These are phyloP conservation scores for Earliella scabrosa DNA, from an alignment of 1,284 basidiomycete genomes.

Conservation along the genomic window DNA sequence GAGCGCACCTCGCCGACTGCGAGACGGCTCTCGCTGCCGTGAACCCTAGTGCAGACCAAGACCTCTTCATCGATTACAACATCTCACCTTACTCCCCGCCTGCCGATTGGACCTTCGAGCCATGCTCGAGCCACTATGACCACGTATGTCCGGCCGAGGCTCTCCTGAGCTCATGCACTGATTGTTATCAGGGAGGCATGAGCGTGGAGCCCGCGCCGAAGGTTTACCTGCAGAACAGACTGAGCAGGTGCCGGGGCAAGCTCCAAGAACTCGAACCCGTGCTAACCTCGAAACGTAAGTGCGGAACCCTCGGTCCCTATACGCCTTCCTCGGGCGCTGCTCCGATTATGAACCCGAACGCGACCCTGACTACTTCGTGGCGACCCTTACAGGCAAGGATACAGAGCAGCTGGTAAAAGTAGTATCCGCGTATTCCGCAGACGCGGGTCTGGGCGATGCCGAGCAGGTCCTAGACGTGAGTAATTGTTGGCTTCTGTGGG, in stretches of 20 bases:
- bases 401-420: constrained; percentile 55
- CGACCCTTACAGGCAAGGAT: constrained; percentile 53
- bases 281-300: constrained; percentile 65
- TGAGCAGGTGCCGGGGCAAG: constrained; percentile 61
- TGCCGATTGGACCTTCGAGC: constrained; percentile 73
- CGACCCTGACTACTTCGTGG: constrained; percentile 1
- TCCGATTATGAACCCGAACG: background rate
- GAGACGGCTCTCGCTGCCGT: constrained; percentile 54
- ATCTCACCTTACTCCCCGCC: constrained; percentile 66
- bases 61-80: constrained; percentile 74
- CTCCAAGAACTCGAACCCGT: constrained; percentile 61
- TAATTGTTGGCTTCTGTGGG: constrained; percentile 15
- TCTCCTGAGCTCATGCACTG: background rate
- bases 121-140: constrained; percentile 76
- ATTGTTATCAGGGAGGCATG: constrained; percentile 54
- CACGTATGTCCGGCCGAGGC: constrained; percentile 48
- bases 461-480: constrained; percentile 65
- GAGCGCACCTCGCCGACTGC: constrained; percentile 49
- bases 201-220: constrained; percentile 70
- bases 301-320: background rate
- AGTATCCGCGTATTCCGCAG: constrained; percentile 53
- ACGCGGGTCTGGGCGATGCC: constrained; percentile 59
- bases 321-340: background rate
- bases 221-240: constrained; percentile 77
- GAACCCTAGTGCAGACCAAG: constrained; percentile 63